Evolutionary conservation across 2,329 filamentous ascomycete species (phyloP), one percentile per base, ranked within the genome.

Genomic region (Apiospora arundinis): DNA sequence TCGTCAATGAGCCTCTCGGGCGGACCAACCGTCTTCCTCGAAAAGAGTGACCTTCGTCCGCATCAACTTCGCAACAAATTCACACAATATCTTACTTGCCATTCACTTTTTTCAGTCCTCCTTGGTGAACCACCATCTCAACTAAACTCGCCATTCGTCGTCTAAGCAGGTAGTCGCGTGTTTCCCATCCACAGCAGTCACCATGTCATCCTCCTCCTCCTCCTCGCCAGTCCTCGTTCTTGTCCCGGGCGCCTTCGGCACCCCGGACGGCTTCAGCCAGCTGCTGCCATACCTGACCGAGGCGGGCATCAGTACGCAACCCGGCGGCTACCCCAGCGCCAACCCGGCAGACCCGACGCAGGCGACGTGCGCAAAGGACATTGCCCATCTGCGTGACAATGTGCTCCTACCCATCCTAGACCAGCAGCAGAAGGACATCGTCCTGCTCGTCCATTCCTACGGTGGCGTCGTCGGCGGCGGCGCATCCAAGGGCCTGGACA

Each of bases 391-490:
- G 12, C 71, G 73, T 6, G 68, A 73, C n/a, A 72, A 68, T 14
- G 48, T 72, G 14, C 67, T 77, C 5, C 70, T 76, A 8, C 72
- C 74, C 5, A 73, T 78, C 1, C 5, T 78, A 8, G 73, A 76
- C 0, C n/a, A 75, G n/a, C 32, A 73, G 18, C 44, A 70, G 32
- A 72, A 66, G 25, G 70, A 79, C 28, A 25, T 77, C 3, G 73
- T 77, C 23, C 67, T 79, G n/a, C 42, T 78, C 9, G 73, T 74
- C 0, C 77, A 79, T 48, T 78, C 77, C 1, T 79, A 76, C 46
- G 77, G 76, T 0, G 76, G 75, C 14, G 70, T 78, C 5, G 75
- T 78, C 0, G 74, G 73, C 1, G 75, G 74, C 4, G 76, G 69
- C n/a, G 76, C 77, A 0, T 75, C 74, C 0, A 78, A 78, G 42